Evolutionary conservation across 768 basidiomycete genomes (phyloP), one percentile per base, ranked within the genome.

Genomic region (Omphalotus guepiniiformis): DNA sequence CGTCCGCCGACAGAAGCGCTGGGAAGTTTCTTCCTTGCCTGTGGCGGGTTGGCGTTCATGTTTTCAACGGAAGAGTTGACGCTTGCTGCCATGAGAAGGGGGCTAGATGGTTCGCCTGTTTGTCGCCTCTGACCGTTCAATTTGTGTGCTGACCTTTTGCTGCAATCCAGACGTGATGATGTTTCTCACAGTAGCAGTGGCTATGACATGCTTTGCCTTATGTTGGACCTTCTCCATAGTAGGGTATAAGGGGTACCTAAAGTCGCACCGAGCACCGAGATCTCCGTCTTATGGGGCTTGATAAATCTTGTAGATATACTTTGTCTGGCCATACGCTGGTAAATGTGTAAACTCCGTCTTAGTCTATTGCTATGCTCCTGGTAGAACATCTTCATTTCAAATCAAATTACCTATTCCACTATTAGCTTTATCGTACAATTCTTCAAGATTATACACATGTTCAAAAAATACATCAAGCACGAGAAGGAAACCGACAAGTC

Each of bases 1-100:
- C 82, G 93, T 7, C 95, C 95, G 4, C 95, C 94, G 0, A 94
- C 94, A 0, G 95, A 98, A 69, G 86, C 86, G 4, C 67, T 98
- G 30, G 89, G 85, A 13, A 79, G 88, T 49, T 89, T 97, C 66
- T 88, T 87, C 68, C 72, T 94, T 40, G 79, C 93, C 5, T 85
- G 85, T 46, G 94, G 94, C 38, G 95, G 95, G 8, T 62, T 97
- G 48, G 76, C 83, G 41, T 97, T 97, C 68, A 89, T 94, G 63
- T 79, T 93, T 49, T 91, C 88, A 27, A 86, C 85, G 6, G 93
- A 97, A 66, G 91, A 95, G 57, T 63, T 97, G 18, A 88, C 89
- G 3, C 79, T 89, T 52, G 87, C 89, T 11, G 93, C 93, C n/a
- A 96, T 97, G 93, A 75, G 94, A 48, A 74, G 82, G 58, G 89